phyloP scores from a whole-genome alignment of 2,329 filamentous ascomycete genomes.

The Talaromyces sp. region DNA sequence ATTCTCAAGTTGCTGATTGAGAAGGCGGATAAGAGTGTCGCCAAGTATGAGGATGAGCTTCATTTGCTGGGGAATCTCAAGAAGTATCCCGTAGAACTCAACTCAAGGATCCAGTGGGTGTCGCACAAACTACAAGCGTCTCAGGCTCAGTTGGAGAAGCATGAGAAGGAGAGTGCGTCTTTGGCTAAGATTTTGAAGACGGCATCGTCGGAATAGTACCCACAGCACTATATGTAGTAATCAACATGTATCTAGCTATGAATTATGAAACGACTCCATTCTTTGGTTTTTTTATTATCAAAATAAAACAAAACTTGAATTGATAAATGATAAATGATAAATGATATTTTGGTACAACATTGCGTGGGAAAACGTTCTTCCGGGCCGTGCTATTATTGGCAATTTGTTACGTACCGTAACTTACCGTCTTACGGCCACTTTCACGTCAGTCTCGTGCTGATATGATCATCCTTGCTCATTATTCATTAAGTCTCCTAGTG shows the following conservation, averaged over 20 bases:
- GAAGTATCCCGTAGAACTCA: slow-evolving; percentile 64
- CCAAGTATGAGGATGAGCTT: slow-evolving; percentile 75
- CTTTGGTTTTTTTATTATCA: not conserved
- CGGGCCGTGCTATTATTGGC: not conserved
- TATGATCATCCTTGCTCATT: not conserved
- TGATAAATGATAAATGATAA: too few relatives aligned
- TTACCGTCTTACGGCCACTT: not conserved
- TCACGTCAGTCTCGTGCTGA: not conserved
- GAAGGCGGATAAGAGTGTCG: slow-evolving; percentile 67
- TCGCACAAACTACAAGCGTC: slow-evolving; percentile 66
- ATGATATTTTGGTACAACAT: not conserved
- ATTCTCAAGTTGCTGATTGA: slow-evolving; percentile 65
- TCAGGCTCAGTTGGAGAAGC: slow-evolving; percentile 67
- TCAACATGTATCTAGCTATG: not conserved
- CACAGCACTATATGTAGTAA: not conserved
- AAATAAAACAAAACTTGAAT: not conserved
- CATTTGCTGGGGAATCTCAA: slow-evolving; percentile 64
- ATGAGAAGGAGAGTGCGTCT: slow-evolving; percentile 65
- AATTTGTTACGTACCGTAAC: not conserved
- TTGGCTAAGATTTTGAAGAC: slow-evolving; percentile 65
- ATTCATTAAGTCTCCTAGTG: not conserved
- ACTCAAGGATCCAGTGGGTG: slow-evolving; percentile 64
- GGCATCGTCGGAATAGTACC: not conserved
- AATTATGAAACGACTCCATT: not conserved
- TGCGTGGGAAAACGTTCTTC: not conserved